Base-by-base conservation (phyloP, 2,329 filamentous ascomycete species). In the Myriangium duriaei region DNA sequence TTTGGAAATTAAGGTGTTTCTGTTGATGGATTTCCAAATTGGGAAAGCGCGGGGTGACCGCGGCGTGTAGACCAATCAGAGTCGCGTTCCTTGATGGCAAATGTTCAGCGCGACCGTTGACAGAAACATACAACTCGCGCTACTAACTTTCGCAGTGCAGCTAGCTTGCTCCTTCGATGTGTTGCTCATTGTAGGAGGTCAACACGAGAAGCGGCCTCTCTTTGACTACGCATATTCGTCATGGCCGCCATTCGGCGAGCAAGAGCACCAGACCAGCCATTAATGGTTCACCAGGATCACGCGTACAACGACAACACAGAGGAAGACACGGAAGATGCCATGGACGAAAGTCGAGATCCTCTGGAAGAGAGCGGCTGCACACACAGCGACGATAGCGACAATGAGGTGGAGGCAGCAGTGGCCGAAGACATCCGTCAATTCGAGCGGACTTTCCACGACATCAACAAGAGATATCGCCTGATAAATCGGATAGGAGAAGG, bases 401-500 rank as follows among this genome's bases (percentile, higher is more conserved):
- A 71, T 16, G 59, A 65, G 11, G 68, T 84, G 26, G 81, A 87
- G 48, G 65, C 72, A 13, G 65, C 64, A 4, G 82, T 94, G 11
- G 72, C 76, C 44, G 76, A 86, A 37, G 91, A 98, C 57, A 98
- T 98, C 74, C 74, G 76, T 37, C 83, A 78, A 48, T 75, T 98
- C 41, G 79, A 88, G 50, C 69, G 76, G 38, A 80, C 77, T 21
- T 95, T 96, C 56, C 78, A 78, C 26, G 83, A 81, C 36, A 92
- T 96, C 57, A 80, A 74, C 47, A 72, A 83, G 51, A 76, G 79
- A 41, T 98, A 88, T 61, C 79, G 87, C 37, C 64, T 98, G 39
- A 91, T 98, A 56, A 95, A 95, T 62, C 80, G 88, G 45, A 98
- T 98, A 53, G 91, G 91, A 53, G 91, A 98, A 72, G 91, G 86